Evolutionary conservation across 176 grass and related monocot species (phyloP), one percentile per base, ranked within the genome.

Genomic region (Avena eriantha): DNA sequence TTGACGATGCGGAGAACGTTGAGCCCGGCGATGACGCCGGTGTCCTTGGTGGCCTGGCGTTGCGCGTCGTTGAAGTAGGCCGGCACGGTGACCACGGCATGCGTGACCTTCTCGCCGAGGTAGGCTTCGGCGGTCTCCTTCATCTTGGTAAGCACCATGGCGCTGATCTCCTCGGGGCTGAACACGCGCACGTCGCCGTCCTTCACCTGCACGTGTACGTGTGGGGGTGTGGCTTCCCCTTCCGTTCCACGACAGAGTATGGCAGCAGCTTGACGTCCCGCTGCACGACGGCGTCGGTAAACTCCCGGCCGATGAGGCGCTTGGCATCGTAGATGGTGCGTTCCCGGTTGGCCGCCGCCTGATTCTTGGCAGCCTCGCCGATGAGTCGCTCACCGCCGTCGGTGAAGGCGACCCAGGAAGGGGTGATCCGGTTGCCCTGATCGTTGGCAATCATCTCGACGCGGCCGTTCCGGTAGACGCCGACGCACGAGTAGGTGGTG

Each of bases 1-100:
- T 98, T 95, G 81, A 98, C 89, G n/a, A 98, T 98, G 61, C 93
- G 90, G 89, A 89, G 35, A 15, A 98, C 96, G 56, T 95, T 98
- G 23, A 98, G 93, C 0, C 96, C 96, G 0, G 96, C 21, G 49
- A 98, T 95, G 61, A 90, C 84, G 8, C 93, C 92, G 39, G 96
- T 93, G 63, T 98, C 93, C 81, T 93, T 98, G 56, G 93, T 98
- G 64, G 96, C 96, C 93, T 98, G 91, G 7, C 96, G 90, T 59
- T 95, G 93, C 2, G 93, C 93, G 79, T 98, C 93, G 60, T 98
- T 95, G 91, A 98, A 95, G 81, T 95, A 95, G 64, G 92, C 90
- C 11, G 96, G 96, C 22, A 98, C 93, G 0, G 96, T 95, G 75
- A 98, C 56, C 53, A 77, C 50, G 75, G 50, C 75, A 29, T 57